Percentiles rank a stretch among this genome's conserved stretches.
Conservation (phyloP, 2,329 filamentous ascomycete species). For the Tolypocladium guangdongense region DNA sequence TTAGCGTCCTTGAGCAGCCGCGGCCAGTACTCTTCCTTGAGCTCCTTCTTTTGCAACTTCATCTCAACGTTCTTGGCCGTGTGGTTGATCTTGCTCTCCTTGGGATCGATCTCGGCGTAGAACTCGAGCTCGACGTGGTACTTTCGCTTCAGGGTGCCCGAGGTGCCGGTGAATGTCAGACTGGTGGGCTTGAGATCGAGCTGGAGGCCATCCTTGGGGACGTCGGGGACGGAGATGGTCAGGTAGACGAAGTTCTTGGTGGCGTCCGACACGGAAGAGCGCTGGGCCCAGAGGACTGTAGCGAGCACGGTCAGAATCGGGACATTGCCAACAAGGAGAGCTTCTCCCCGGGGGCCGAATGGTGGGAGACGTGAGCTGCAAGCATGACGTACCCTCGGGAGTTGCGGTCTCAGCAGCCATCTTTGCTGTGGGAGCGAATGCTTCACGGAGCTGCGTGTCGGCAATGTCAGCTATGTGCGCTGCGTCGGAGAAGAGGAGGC, state of each 20-base stretch:
- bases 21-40: conserved; percentile 91
- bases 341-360: background rate
- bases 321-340: background rate
- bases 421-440: background rate
- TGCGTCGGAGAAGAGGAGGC: background rate
- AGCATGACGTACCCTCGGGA: conserved; percentile 28
- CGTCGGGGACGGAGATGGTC: conserved; percentile 80
- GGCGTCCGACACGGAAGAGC: conserved; percentile 69
- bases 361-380: background rate
- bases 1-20: conserved; percentile 81
- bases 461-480: background rate
- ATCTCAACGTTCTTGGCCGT: conserved; percentile 80
- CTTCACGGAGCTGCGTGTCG: background rate
- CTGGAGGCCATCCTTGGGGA: conserved; percentile 63
- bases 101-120: conserved; percentile 80
- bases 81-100: conserved; percentile 78
- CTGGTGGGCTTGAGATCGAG: conserved; percentile 70
- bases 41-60: conserved; percentile 93
- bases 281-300: conserved; percentile 93
- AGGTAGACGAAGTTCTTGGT: conserved; percentile 93
- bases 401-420: conserved; percentile 11
- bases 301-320: conserved; percentile 1
- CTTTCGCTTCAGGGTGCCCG: conserved; percentile 71
- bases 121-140: conserved; percentile 84
- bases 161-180: conserved; percentile 74